Conservation (phyloP, 129 eudicot species). For the Deinandra increscens region DNA sequence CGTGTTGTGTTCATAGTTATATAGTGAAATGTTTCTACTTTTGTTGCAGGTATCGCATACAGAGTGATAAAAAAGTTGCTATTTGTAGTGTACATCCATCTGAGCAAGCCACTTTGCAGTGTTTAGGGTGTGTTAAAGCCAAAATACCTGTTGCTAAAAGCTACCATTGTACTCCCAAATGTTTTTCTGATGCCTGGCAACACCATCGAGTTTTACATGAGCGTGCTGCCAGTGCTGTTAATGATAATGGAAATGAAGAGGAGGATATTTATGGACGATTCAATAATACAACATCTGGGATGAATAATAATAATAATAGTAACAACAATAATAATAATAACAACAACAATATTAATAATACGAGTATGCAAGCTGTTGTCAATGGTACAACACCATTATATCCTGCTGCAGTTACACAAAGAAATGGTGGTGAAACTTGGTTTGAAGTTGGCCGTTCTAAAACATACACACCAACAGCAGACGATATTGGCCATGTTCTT, state of each 20-base stretch:
- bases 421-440: constrained; percentile 92
- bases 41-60: constrained; percentile 68
- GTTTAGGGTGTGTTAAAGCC: constrained; percentile 76
- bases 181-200: constrained; percentile 83
- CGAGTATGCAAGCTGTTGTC: constrained; percentile 40
- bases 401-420: constrained; percentile 79
- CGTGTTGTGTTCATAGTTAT: not conserved
- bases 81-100: constrained; percentile 80
- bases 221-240: constrained; percentile 76
- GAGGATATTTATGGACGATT: constrained; percentile 74
- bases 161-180: constrained; percentile 79
- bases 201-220: constrained; percentile 80
- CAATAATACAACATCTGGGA: constrained; percentile 45
- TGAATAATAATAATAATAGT: constrained; percentile 18
- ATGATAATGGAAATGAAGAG: constrained; percentile 70
- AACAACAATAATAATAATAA: not conserved
- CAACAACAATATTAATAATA: not conserved
- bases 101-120: constrained; percentile 82
- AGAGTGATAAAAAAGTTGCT: constrained; percentile 72
- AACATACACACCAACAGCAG: constrained; percentile 89
- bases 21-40: not conserved
- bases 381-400: constrained; percentile 64
- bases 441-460: constrained; percentile 86
- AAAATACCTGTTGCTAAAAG: constrained; percentile 72
- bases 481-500: constrained; percentile 92